These are phyloP conservation scores for Phaseolus lunatus DNA, from an alignment of 306 rosid genomes.

Conservation along the genomic window DNA sequence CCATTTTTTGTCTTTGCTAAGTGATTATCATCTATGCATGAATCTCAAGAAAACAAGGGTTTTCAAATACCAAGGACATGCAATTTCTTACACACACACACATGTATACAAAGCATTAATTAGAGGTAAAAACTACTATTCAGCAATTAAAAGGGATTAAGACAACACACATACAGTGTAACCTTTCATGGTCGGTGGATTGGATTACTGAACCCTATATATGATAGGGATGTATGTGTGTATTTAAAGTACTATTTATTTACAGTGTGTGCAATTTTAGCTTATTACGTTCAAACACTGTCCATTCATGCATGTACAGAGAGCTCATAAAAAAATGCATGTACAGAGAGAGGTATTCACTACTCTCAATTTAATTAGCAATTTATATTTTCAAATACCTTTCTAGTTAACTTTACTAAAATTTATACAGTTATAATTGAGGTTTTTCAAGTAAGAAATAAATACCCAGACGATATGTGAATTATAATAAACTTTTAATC, in stretches of 20 bases:
- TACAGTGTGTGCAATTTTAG: not conserved
- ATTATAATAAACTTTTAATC: not conserved
- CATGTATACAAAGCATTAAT: too few species aligned
- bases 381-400: not conserved
- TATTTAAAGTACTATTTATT: slow-evolving; percentile 4
- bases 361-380: not conserved
- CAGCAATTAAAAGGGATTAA: not conserved
- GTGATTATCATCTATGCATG: not conserved
- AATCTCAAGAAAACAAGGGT: not conserved
- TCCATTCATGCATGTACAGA: not conserved
- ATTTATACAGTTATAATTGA: not conserved
- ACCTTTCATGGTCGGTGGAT: not conserved
- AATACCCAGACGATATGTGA: not conserved
- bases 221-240: not conserved
- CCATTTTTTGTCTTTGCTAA: not conserved
- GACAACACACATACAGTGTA: not conserved
- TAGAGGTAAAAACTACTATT: not conserved
- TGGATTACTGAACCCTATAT: not conserved
- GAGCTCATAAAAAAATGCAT: too few species aligned
- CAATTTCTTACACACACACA: not conserved
- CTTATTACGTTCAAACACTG: not conserved
- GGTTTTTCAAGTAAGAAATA: not conserved
- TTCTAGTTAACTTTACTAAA: not conserved
- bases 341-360: too few species aligned
- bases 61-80: not conserved